Evolutionary conservation across 2,329 filamentous ascomycete genomes (phyloP).

Genomic region (Gaeumannomyces sp.): DNA sequence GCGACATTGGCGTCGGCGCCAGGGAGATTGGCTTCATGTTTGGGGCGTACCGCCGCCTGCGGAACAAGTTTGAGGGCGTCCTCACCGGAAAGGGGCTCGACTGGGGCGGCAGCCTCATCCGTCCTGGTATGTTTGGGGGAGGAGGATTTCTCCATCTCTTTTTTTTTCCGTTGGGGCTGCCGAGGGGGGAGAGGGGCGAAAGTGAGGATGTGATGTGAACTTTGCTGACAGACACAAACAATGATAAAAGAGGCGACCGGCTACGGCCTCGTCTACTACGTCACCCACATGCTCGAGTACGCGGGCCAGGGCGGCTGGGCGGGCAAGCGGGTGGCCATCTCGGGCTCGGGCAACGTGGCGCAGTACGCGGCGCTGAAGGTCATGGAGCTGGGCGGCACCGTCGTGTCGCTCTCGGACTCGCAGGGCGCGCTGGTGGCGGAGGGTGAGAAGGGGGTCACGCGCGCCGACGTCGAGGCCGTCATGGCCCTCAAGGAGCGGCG

Average conservation of each 20-base stretch:
- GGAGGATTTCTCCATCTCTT: too few relatives aligned
- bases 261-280: constrained; percentile 94
- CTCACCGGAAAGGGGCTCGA: constrained; percentile 89
- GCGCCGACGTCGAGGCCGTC: constrained; percentile 73
- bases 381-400: constrained; percentile 89
- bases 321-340: constrained; percentile 92
- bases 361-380: constrained; percentile 96
- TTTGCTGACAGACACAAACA: too few relatives aligned
- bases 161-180: too few relatives aligned
- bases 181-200: neutral
- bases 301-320: constrained; percentile 79
- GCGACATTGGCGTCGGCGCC: constrained; percentile 89
- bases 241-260: constrained; percentile 82
- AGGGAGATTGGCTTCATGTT: constrained; percentile 95
- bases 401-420: constrained; percentile 91
- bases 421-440: constrained; percentile 72
- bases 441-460: constrained; percentile 64
- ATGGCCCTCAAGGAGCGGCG: constrained; percentile 81
- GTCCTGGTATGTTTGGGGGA: constrained; percentile 58
- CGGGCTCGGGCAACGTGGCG: constrained; percentile 94
- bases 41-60: constrained; percentile 82
- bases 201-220: neutral
- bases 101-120: constrained; percentile 92
- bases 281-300: constrained; percentile 90
- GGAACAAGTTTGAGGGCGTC: constrained; percentile 91